Evolutionary conservation across 2,329 filamentous ascomycete species (phyloP), one percentile per base, ranked within the genome.

Genomic region (Phaeosphaeria sp.): DNA sequence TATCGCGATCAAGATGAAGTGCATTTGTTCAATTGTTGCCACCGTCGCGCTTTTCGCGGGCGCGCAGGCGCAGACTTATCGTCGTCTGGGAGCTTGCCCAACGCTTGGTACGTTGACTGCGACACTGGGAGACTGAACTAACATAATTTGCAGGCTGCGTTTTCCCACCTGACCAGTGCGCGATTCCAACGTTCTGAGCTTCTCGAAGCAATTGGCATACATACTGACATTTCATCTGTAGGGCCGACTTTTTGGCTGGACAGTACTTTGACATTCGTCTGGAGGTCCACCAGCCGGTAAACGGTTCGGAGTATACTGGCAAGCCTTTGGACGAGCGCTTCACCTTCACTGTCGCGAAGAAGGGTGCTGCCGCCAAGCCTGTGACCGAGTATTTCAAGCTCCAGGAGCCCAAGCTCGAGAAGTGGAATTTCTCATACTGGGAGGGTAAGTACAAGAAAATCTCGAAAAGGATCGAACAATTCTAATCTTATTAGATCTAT

Each of bases 211-310:
- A 36, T 36, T 36, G 30, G 6, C 11, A 6, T 36, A 13, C 30
- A 56, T 39, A 44, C 61, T 55, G 59, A 52, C 20, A 51, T 48
- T 60, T 51, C 49, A 33, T 20, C 22, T 49, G 18, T 59, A 85
- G 83, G 79, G 88, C 89, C 63, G 91, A 95, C 70, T 95, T 95
- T 79, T 84, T 96, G 1, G 88, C 91, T 5, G 91, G 91, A 13
- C 91, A 95, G 79, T 89, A 86, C 75, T 95, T 95, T 71, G 92
- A 95, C 74, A 88, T 96, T 61, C 89, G 91, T 58, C 85, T 94
- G 58, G 91, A 95, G 76, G 86, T 95, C 27, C 91, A 94, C 73
- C 90, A 91, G 9, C 91, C 91, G 6, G 83, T 89, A 72, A 95
- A 95, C 76, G 91, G 92, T 64, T 91, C 89, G 39, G 91, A 95